phyloP scores from a whole-genome alignment of 192 early-diverging fungal species.

The Radiomyces spectabilis region DNA sequence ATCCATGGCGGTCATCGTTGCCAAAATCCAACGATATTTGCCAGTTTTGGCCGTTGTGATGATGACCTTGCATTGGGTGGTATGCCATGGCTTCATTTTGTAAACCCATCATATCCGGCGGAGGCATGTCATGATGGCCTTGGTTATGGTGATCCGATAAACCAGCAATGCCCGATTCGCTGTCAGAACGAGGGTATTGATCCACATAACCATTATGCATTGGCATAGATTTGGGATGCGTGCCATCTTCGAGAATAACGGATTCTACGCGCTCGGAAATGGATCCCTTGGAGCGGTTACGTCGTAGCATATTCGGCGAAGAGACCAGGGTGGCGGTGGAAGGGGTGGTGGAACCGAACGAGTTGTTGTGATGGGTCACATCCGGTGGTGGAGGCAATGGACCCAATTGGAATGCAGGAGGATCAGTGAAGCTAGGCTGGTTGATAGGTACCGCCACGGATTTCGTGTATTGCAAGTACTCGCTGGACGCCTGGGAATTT shows the following conservation, averaged over 20 bases:
- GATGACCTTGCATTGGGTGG: background rate
- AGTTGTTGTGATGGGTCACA: background rate
- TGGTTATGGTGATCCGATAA: too few relatives aligned
- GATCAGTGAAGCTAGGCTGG: background rate
- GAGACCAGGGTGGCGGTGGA: conserved; percentile 2
- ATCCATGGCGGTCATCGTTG: background rate
- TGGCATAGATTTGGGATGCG: background rate
- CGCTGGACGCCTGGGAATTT: background rate
- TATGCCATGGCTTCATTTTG: conserved; percentile 1
- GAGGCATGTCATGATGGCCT: too few relatives aligned
- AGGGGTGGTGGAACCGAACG: background rate
- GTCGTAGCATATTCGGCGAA: background rate
- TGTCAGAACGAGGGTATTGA: background rate
- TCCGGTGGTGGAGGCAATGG: conserved; percentile 4
- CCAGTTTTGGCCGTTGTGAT: background rate
- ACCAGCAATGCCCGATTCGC: too few relatives aligned
- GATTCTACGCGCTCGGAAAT: background rate
- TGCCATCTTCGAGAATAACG: background rate
- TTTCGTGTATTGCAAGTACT: conserved; percentile 3
- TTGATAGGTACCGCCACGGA: background rate
- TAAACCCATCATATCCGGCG: background rate
- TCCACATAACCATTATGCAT: too few relatives aligned
- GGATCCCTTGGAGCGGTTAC: background rate
- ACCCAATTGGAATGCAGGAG: background rate
- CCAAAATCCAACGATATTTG: background rate